Conservation (phyloP, 1,284 basidiomycete species). For the Ceratobasidium sp. region DNA sequence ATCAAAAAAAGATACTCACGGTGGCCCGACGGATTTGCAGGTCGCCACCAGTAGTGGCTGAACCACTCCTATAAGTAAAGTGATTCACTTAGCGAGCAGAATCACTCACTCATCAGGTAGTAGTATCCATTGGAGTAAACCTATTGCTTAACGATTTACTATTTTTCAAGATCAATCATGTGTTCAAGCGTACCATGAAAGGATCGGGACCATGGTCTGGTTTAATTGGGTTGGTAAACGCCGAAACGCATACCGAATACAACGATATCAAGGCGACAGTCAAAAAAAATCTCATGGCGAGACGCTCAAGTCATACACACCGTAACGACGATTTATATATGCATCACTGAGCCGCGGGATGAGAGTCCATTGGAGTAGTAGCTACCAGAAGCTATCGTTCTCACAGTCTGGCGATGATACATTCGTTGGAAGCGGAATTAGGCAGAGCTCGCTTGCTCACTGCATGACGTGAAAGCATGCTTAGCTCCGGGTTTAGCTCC, state of each 20-base stretch:
- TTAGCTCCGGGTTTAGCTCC: not conserved
- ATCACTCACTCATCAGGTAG: slow-evolving; percentile 46
- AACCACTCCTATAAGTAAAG: slow-evolving; percentile 31
- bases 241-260: not conserved
- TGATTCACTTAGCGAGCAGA: not conserved
- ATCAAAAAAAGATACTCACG: slow-evolving; percentile 12
- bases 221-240: slow-evolving; percentile 53
- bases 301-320: not conserved
- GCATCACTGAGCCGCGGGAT: not conserved
- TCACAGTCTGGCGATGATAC: not conserved
- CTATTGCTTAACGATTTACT: slow-evolving; percentile 38
- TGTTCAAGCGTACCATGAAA: slow-evolving; percentile 53
- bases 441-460: slow-evolving; percentile 4
- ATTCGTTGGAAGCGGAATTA: not conserved
- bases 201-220: slow-evolving; percentile 58
- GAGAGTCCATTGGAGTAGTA: not conserved
- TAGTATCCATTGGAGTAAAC: slow-evolving; percentile 59
- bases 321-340: not conserved
- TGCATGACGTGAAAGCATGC: not conserved
- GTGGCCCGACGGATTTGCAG: slow-evolving; percentile 61
- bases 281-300: not conserved
- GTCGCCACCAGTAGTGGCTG: slow-evolving; percentile 60
- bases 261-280: slow-evolving; percentile 10
- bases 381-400: not conserved
- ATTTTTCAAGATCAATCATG: not conserved